phyloP scores from a whole-genome alignment of 495 filamentous ascomycete species.

The Xylaria acuta region DNA sequence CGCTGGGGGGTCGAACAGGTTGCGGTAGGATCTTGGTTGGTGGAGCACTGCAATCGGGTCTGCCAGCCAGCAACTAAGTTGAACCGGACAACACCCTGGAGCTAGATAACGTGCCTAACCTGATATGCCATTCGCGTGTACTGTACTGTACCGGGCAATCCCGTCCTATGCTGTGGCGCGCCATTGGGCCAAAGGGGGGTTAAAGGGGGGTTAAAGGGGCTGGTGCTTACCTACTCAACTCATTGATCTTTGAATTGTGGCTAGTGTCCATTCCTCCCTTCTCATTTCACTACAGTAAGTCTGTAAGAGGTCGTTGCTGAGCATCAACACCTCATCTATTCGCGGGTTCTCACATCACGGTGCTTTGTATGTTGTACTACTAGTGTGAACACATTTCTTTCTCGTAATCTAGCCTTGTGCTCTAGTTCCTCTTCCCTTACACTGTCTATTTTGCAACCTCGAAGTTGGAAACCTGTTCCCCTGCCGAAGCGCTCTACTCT shows the following conservation, averaged over 20 bases:
- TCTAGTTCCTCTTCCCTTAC: background rate
- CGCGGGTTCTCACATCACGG: too few species aligned
- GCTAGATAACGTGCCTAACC: background rate
- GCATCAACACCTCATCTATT: too few species aligned
- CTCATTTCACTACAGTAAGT: background rate
- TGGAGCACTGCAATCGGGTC: constrained; percentile 13
- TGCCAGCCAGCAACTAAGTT: background rate
- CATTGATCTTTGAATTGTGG: background rate
- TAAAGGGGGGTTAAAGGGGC: background rate
- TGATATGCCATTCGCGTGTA: constrained; percentile 9
- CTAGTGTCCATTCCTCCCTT: background rate
- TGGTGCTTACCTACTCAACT: background rate
- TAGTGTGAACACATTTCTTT: too few species aligned
- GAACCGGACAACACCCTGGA: constrained; percentile 6
- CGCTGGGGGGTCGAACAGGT: constrained; percentile 1
- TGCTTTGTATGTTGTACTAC: too few species aligned
- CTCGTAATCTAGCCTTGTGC: too few species aligned
- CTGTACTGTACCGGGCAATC: too few species aligned
- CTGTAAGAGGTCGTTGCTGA: background rate
- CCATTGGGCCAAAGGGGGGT: background rate
- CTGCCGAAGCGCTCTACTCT: too few species aligned
- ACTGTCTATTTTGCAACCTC: background rate
- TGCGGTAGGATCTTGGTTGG: constrained; percentile 19
- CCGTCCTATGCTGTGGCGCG: constrained; percentile 1
- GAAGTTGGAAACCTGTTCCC: background rate